Conservation (phyloP, 768 basidiomycete species). For the Hypholoma fasciculare region DNA sequence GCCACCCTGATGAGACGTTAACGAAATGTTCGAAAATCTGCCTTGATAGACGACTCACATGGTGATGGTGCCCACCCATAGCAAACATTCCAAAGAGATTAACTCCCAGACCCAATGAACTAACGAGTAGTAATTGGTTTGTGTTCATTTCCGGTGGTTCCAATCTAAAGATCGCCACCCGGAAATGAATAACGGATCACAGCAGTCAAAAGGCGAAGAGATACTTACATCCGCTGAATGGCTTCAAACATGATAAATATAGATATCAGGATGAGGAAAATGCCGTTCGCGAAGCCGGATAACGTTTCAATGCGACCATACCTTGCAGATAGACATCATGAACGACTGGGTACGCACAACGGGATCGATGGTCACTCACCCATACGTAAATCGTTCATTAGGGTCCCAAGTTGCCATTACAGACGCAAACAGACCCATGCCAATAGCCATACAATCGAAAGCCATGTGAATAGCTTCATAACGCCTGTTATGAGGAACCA, state of each 20-base stretch:
- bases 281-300: conserved; percentile 97
- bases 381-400: conserved; percentile 93
- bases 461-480: conserved; percentile 95
- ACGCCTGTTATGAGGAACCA: conserved; percentile 3
- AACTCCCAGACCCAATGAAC: conserved; percentile 84
- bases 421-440: conserved; percentile 91
- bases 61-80: conserved; percentile 93
- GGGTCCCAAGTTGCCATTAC: conserved; percentile 99
- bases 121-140: conserved; percentile 86
- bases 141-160: conserved; percentile 99
- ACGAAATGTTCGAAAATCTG: background rate
- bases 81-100: conserved; percentile 99
- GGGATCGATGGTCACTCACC: conserved; percentile 48
- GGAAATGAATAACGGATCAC: background rate
- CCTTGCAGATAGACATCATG: conserved; percentile 35
- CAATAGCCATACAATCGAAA: conserved; percentile 98
- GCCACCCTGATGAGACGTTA: conserved; percentile 43
- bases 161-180: conserved; percentile 43
- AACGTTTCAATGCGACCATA: conserved; percentile 96
- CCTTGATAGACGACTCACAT: conserved; percentile 45
- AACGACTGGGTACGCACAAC: background rate
- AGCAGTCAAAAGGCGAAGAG: background rate
- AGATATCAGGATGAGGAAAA: conserved; percentile 91
- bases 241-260: conserved; percentile 99
- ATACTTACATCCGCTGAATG: conserved; percentile 82